Conservation (phyloP, 1,139 yeast genomes). For the Suhomyces bokatorum region DNA sequence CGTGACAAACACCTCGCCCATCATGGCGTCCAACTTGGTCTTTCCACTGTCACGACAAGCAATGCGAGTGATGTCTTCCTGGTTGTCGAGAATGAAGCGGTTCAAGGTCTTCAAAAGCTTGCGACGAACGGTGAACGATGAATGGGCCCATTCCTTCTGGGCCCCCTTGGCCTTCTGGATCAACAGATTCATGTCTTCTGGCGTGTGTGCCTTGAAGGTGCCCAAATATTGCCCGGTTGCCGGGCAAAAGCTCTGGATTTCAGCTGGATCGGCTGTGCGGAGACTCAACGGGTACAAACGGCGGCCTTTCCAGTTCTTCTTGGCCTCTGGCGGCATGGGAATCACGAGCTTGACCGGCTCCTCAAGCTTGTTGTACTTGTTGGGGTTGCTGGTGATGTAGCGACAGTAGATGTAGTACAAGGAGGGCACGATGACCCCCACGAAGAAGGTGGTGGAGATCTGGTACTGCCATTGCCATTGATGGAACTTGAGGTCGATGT, state of each 20-base stretch:
- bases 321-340: slow-evolving; percentile 77
- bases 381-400: slow-evolving; percentile 42
- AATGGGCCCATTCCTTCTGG: slow-evolving; percentile 56
- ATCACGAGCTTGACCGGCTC: slow-evolving; percentile 53
- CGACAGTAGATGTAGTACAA: slow-evolving; percentile 39
- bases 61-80: slow-evolving; percentile 81
- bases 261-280: slow-evolving; percentile 56
- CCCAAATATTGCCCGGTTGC: slow-evolving; percentile 93
- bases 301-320: slow-evolving; percentile 91
- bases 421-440: slow-evolving; percentile 43
- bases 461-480: slow-evolving; percentile 52
- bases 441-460: slow-evolving; percentile 47
- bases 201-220: slow-evolving; percentile 59
- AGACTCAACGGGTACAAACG: slow-evolving; percentile 63
- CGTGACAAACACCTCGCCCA: slow-evolving; percentile 95
- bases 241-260: slow-evolving; percentile 87
- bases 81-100: slow-evolving; percentile 74
- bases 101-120: slow-evolving; percentile 70
- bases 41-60: slow-evolving; percentile 97
- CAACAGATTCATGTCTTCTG: slow-evolving; percentile 66
- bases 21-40: slow-evolving; percentile 90
- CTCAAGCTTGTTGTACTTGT: slow-evolving; percentile 45
- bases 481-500: slow-evolving; percentile 43
- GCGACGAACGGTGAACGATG: slow-evolving; percentile 65
- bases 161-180: slow-evolving; percentile 61